phyloP scores from a whole-genome alignment of 2,329 filamentous ascomycete genomes.

The Aspergillus sp. region DNA sequence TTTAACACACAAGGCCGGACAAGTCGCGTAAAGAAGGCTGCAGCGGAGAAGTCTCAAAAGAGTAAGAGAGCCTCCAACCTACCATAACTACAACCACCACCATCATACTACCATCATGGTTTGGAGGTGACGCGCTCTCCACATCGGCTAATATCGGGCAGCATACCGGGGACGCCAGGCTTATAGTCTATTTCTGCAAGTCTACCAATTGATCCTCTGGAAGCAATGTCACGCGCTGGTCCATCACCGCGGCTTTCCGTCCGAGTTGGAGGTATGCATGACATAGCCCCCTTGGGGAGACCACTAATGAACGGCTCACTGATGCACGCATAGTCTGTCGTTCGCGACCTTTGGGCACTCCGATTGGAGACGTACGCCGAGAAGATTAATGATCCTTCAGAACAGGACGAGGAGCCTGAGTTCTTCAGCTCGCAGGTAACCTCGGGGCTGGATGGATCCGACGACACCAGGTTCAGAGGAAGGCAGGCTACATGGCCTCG shows the following conservation, averaged over 20 bases:
- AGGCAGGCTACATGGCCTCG: conserved; percentile 56
- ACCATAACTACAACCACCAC: not conserved
- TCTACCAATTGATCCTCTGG: conserved; percentile 79
- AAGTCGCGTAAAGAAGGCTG: conserved; percentile 56
- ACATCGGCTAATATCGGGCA: conserved; percentile 25
- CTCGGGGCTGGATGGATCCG: conserved; percentile 42
- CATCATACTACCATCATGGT: not conserved
- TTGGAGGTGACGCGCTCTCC: too few species aligned
- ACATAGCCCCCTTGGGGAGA: not conserved
- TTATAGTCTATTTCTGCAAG: conserved; percentile 77
- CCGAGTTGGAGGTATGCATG: conserved; percentile 67
- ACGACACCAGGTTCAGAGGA: conserved; percentile 36
- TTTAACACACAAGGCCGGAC: conserved; percentile 65
- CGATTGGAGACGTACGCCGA: conserved; percentile 62
- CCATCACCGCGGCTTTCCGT: conserved; percentile 63
- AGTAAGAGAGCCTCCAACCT: conserved; percentile 35
- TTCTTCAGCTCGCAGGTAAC: conserved; percentile 63
- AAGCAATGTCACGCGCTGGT: conserved; percentile 78
- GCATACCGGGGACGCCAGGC: conserved; percentile 66
- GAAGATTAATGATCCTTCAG: conserved; percentile 43
- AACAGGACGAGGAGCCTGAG: conserved; percentile 46
- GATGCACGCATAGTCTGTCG: conserved; percentile 52
- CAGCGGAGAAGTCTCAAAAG: conserved; percentile 54
- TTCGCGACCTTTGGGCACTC: conserved; percentile 83
- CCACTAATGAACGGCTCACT: conserved; percentile 11